Evolutionary conservation across 169 alveolate species (phyloP).

Genomic region (Eimeria falciformis): DNA sequence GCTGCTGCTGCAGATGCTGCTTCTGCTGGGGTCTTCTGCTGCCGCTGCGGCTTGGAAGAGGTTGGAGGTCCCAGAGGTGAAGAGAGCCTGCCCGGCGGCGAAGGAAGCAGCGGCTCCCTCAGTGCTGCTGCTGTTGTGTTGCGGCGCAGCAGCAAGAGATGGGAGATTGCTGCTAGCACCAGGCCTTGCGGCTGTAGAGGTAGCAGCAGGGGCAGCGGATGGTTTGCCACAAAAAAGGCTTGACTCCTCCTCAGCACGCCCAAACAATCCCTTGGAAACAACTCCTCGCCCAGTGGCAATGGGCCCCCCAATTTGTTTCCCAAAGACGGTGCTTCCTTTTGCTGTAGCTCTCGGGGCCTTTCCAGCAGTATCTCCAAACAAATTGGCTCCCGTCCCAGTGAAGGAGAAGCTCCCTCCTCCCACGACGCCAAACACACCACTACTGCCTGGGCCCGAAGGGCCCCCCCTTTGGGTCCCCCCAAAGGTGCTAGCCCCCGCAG

Average conservation of each 20-base stretch:
- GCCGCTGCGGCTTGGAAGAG: neutral
- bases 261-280: neutral
- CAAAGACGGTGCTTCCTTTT: neutral
- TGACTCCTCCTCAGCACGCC: conserved; percentile 2
- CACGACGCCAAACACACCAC: neutral
- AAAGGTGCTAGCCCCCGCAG: neutral
- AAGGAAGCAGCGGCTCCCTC: neutral
- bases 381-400: neutral
- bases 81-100: conserved; percentile 2
- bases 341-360: neutral
- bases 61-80: neutral
- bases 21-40: conserved; percentile 11
- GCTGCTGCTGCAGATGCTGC: conserved; percentile 27
- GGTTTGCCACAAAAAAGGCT: neutral
- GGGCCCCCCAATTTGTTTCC: neutral
- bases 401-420: neutral
- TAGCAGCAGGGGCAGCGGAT: neutral
- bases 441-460: neutral
- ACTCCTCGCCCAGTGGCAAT: neutral
- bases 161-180: neutral
- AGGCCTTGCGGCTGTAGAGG: neutral
- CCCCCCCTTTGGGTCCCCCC: neutral
- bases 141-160: neutral
- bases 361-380: neutral
- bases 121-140: conserved; percentile 27